Base-by-base conservation (phyloP, 1,284 basidiomycete genomes). In the Thelephora terrestris region DNA sequence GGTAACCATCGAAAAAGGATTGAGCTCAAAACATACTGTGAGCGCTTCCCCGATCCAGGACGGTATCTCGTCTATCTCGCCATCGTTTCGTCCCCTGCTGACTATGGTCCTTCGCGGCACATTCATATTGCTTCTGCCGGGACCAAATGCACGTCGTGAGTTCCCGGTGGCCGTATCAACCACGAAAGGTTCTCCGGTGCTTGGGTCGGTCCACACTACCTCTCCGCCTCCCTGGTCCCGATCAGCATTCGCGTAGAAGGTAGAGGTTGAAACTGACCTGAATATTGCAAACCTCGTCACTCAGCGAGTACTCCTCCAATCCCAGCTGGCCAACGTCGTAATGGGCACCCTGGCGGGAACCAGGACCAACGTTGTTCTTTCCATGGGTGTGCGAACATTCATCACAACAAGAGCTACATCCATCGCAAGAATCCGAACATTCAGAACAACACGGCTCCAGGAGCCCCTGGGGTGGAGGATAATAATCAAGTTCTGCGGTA, bases 151-250 rank as follows among this genome's bases (percentile, higher is more conserved):
- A n/a, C 63, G 65, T 58, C 71, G 69, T 35, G 78, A 67, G 63
- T 85, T 74, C 10, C 78, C 78, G 9, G 77, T 78, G 23, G 82
- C 73, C 44, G 72, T 61, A 60, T 95, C 83, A 9, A 92, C 72
- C 6, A 85, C 55, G 54, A 85, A 83, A 0, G 70, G 71, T 61
- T 85, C 74, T n/a, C 82, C 76, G 1, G 81, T 85, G 20, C 55
- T 62, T 20, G 75, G 73, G 63, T 89, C 83, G 29, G 65, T 73
- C 83, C 84, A 86, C 21, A 65, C 47, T 20, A 74, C 57, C 46
- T 70, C 66, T 35, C 63, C 58, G 3, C 35, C 46, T 14, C 54
- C 53, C 4, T 48, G 44, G 21, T 44, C 49, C 44, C 47, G 39
- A 42, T 42, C 3, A 42, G 25, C 6, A 20, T 23, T 21, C 6